These are phyloP conservation scores for Candida sonorensis DNA, from an alignment of 805 yeast genomes.

Conservation along the genomic window DNA sequence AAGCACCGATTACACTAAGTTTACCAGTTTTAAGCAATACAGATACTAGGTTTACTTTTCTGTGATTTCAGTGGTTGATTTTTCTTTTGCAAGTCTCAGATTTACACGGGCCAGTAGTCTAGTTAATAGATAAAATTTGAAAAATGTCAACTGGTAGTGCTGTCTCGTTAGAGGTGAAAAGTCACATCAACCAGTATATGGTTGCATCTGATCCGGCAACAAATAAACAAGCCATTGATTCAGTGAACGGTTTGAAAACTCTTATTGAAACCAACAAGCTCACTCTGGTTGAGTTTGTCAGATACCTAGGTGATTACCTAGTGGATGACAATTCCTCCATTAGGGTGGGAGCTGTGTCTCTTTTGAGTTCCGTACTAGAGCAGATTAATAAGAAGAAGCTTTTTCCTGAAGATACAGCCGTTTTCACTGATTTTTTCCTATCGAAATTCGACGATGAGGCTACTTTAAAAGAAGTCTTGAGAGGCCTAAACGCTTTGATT, in stretches of 20 bases:
- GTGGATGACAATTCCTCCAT: conserved; percentile 39
- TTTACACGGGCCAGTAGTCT: no score
- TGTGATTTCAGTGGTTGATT: no score
- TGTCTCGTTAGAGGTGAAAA: conserved; percentile 11
- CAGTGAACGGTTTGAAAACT: conserved; percentile 25
- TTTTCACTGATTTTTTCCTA: conserved; percentile 48
- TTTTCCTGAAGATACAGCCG: conserved; percentile 40
- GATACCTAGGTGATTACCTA: conserved; percentile 38
- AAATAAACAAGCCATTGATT: conserved; percentile 22
- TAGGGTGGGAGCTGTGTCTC: conserved; percentile 34
- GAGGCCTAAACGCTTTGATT: conserved; percentile 47
- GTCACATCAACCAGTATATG: conserved; percentile 30
- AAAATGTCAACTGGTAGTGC: no score
- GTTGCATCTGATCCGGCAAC: conserved; percentile 34
- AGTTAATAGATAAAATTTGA: no score
- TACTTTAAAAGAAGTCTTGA: conserved; percentile 44
- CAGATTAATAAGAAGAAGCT: conserved; percentile 20
- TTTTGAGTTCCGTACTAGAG: conserved; percentile 33
- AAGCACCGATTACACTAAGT: no score
- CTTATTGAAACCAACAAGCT: conserved; percentile 18
- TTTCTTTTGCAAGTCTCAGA: no score
- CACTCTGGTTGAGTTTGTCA: conserved; percentile 37
- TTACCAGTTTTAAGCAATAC: no score
- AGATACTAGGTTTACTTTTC: no score
- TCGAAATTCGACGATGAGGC: conserved; percentile 63